Percentiles rank a stretch among this genome's conserved stretches.
Conservation (phyloP, 352 stramenopile genomes). For the Phytopythium cucurbitacearum region DNA sequence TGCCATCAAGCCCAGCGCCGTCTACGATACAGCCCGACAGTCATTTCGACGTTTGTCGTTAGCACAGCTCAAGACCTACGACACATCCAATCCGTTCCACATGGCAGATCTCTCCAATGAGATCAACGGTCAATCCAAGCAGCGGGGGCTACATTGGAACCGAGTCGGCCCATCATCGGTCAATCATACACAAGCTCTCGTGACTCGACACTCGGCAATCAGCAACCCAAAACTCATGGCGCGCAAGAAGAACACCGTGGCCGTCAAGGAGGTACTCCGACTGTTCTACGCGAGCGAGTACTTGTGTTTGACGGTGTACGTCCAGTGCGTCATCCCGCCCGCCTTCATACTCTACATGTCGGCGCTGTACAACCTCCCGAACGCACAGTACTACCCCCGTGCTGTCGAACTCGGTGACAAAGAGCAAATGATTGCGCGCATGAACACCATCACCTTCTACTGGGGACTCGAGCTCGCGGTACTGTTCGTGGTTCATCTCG, state of each 20-base stretch:
- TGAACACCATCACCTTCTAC: constrained; percentile 10
- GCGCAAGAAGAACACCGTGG: neutral
- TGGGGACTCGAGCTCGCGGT: constrained; percentile 11
- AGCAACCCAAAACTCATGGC: neutral
- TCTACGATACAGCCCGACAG: neutral
- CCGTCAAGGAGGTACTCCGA: constrained; percentile 10
- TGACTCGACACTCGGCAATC: neutral
- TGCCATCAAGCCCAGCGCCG: neutral
- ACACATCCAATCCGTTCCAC: too few species aligned
- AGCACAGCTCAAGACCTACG: too few species aligned
- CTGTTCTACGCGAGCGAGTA: constrained; percentile 26
- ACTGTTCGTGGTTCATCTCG: constrained; percentile 8
- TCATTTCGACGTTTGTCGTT: neutral
- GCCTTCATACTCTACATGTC: constrained; percentile 17
- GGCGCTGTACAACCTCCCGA: constrained; percentile 14
- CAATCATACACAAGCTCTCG: too few species aligned
- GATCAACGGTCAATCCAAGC: too few species aligned
- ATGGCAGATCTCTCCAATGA: too few species aligned
- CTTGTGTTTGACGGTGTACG: constrained; percentile 20
- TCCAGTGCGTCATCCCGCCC: constrained; percentile 21
- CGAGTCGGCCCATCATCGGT: too few species aligned
- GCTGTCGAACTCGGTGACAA: constrained; percentile 7
- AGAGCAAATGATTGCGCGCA: constrained; percentile 3
- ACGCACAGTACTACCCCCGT: constrained; percentile 17
- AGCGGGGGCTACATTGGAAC: too few species aligned